A percentile compares a stretch with the other conserved stretches of the same genome.
These are phyloP conservation scores for Grosmannia huntii DNA, from an alignment of 2,329 filamentous ascomycete species.

Conservation along the genomic window DNA sequence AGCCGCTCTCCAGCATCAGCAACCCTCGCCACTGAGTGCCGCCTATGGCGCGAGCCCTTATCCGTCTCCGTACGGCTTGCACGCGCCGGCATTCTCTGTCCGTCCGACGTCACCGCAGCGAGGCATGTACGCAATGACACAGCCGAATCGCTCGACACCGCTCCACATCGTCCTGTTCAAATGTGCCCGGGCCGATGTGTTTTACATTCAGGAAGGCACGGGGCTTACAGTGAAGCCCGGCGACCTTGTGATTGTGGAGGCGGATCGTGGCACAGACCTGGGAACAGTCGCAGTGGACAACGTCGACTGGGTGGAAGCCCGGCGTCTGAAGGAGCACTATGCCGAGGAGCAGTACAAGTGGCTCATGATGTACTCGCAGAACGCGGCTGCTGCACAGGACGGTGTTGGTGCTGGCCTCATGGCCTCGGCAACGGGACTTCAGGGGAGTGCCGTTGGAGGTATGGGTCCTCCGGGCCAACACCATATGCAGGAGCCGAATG, in stretches of 20 bases:
- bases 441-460: conserved; percentile 60
- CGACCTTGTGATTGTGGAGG: conserved; percentile 93
- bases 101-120: conserved; percentile 49
- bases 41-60: conserved; percentile 24
- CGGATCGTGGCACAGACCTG: conserved; percentile 88
- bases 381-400: conserved; percentile 50
- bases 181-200: conserved; percentile 86
- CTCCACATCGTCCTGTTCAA: conserved; percentile 94
- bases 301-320: conserved; percentile 76
- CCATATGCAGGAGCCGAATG: conserved; percentile 56
- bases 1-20: conserved; percentile 4
- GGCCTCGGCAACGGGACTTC: conserved; percentile 49
- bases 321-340: conserved; percentile 80
- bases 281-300: conserved; percentile 85
- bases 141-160: conserved; percentile 52
- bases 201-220: conserved; percentile 93
- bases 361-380: conserved; percentile 97
- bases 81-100: conserved; percentile 31
- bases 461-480: conserved; percentile 67
- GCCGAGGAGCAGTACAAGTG: conserved; percentile 95
- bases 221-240: conserved; percentile 82
- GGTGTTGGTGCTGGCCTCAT: conserved; percentile 48
- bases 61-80: conserved; percentile 31
- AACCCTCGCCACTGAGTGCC: background rate
- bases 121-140: conserved; percentile 46